Conservation (phyloP, 208 protist genomes). For the Polymyxa betae region DNA sequence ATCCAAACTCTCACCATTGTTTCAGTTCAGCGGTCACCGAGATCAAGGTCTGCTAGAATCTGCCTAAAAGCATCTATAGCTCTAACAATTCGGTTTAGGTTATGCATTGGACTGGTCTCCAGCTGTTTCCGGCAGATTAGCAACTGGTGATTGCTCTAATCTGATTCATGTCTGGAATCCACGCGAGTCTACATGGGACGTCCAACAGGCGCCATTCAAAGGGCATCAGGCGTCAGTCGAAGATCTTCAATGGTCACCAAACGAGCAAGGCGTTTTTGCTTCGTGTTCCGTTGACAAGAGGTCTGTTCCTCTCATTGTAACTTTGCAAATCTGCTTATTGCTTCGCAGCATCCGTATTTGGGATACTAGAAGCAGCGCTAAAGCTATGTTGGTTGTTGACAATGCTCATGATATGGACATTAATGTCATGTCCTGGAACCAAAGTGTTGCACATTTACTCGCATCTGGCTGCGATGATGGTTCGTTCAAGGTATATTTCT, state of each 20-base stretch:
- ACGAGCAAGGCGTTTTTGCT: slow-evolving; percentile 57
- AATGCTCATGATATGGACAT: slow-evolving; percentile 14
- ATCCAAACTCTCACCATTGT: not conserved
- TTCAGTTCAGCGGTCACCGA: not conserved
- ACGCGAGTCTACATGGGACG: not conserved
- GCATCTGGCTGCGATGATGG: slow-evolving; percentile 60
- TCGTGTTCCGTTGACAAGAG: slow-evolving; percentile 51
- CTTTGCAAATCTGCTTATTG: not conserved
- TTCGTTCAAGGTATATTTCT: slow-evolving; percentile 34
- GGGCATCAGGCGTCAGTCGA: slow-evolving; percentile 49
- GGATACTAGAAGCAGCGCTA: not conserved
- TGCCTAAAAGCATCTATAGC: not conserved
- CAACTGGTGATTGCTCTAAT: slow-evolving; percentile 23
- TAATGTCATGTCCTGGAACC: slow-evolving; percentile 64
- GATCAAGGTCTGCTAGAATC: not conserved
- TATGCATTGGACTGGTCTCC: slow-evolving; percentile 60
- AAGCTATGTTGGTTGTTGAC: slow-evolving; percentile 2
- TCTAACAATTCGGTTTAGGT: not conserved
- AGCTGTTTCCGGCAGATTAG: slow-evolving; percentile 37
- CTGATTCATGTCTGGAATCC: slow-evolving; percentile 4
- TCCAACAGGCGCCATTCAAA: not conserved
- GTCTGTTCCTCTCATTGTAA: not conserved
- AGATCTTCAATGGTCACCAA: slow-evolving; percentile 58
- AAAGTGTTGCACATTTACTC: slow-evolving; percentile 21
- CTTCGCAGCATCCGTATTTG: slow-evolving; percentile 33